Conservation (phyloP, 208 protist genomes). For the Leishmania amazonensis region DNA sequence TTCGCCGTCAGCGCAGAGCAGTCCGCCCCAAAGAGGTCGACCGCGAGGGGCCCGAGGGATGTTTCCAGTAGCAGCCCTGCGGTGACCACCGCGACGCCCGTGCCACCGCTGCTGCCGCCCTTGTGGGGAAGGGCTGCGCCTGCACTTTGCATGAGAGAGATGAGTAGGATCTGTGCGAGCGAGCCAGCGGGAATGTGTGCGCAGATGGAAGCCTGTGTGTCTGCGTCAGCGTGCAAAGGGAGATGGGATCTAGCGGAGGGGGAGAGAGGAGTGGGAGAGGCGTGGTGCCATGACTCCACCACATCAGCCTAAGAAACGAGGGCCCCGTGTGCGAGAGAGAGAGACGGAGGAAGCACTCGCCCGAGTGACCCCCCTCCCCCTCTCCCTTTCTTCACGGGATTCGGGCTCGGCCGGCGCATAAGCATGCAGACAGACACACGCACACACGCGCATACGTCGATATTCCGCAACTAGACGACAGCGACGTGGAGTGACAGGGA, state of each 20-base stretch:
- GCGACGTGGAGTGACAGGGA: background rate
- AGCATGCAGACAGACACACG: conserved; percentile 4
- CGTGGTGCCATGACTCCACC: background rate
- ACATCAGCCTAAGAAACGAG: background rate
- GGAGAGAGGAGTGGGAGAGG: background rate
- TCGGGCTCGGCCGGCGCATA: background rate
- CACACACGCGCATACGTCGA: background rate
- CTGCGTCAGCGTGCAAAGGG: background rate
- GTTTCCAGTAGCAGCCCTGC: conserved; percentile 66
- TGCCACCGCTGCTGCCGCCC: background rate
- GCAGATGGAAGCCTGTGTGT: background rate
- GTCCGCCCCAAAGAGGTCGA: conserved; percentile 75
- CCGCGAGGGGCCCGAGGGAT: conserved; percentile 54
- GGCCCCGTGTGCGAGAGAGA: background rate
- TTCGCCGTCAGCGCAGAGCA: conserved; percentile 58
- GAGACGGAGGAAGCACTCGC: background rate
- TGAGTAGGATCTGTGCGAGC: background rate
- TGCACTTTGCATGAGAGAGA: background rate
- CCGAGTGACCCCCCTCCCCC: background rate
- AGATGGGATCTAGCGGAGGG: background rate
- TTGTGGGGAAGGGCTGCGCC: background rate
- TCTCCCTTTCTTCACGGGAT: background rate
- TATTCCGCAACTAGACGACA: background rate
- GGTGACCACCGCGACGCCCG: conserved; percentile 16
- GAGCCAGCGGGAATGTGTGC: background rate